Conservation (phyloP, 140 eudicot species). For the Oenanthe javanica region DNA sequence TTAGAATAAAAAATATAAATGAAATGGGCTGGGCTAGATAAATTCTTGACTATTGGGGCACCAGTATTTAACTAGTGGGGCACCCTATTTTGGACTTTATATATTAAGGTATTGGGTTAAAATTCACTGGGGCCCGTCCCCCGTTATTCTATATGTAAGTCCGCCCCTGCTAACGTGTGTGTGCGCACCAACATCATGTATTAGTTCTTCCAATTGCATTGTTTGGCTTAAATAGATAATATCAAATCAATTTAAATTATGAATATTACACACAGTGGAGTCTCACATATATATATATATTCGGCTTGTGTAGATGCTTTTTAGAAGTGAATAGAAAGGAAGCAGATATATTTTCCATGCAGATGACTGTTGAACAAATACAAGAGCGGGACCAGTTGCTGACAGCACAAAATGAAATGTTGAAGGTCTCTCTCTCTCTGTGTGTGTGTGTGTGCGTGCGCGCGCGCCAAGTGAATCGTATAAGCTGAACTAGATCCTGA, state of each 20-base stretch:
- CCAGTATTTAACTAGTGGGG: too few relatives aligned
- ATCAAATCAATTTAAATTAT: background rate
- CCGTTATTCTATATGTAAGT: too few relatives aligned
- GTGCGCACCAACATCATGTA: background rate
- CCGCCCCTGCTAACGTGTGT: too few relatives aligned
- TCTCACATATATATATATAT: background rate
- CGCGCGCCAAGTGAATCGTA: too few relatives aligned
- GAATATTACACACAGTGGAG: background rate
- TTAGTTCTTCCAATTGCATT: background rate
- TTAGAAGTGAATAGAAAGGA: conserved; percentile 45
- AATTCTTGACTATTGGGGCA: too few relatives aligned
- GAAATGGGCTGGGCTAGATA: too few relatives aligned
- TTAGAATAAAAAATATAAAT: too few relatives aligned
- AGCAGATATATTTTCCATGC: conserved; percentile 42
- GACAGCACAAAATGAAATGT: conserved; percentile 73
- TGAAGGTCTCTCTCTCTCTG: conserved; percentile 38
- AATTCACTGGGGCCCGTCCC: too few relatives aligned
- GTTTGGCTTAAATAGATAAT: background rate
- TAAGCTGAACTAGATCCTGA: background rate
- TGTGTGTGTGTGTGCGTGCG: too few relatives aligned
- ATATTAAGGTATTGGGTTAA: too few relatives aligned
- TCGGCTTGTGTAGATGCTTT: conserved; percentile 35
- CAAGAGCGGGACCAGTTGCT: conserved; percentile 69
- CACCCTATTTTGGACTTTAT: too few relatives aligned
- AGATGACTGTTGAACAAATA: conserved; percentile 53